Base-by-base conservation (phyloP, 2,329 filamentous ascomycete species). In the Pseudogymnoascus sp. region DNA sequence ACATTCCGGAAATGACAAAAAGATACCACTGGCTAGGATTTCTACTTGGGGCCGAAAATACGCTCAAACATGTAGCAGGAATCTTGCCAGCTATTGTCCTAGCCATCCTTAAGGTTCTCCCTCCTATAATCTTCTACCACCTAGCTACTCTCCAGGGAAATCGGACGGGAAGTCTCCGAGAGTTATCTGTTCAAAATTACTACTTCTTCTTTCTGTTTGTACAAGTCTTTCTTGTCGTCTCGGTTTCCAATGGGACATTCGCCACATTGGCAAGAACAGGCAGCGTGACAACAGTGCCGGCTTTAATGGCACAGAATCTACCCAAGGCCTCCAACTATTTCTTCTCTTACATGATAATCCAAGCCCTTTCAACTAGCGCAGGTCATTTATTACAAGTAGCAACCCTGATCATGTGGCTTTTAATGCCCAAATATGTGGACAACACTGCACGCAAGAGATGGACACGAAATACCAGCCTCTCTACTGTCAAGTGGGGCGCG, bases 301-400 rank as follows among this genome's bases (percentile, higher is more conserved):
- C 84, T 16, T 80, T 89, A 0, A 78, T 99, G 31, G 93, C 93
- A 0, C 74, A 80, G 8, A 95, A 93, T 65, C 78, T 99, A 5
- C 95, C 95, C 1, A 89, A 86, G 68, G 88, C 93, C 0, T 89
- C 91, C 69, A 96, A 97, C 72, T 99, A 97, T 75, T 99, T 97
- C 79, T 97, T 97, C 80, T 93, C 91, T 1, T 99, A 99, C 82
- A 93, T 99, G 86, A 88, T 97, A 72, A 86, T 99, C 7, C 95
- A 97, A 71, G 91, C 93, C 0, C 81, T 97, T 70, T 92, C 91
- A 66, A 92, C 91, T 66, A 96, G 92, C 74, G 93, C 93, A 1
- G 92, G 90, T 74, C 93, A 91, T 0, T 79, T 97, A 2, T 79
- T 97, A 12, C 95, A 97, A 71, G 83, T 96, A 25, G 86, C 85